Base-by-base conservation (phyloP, 805 yeast genomes). In the Peterozyma xylosa region DNA sequence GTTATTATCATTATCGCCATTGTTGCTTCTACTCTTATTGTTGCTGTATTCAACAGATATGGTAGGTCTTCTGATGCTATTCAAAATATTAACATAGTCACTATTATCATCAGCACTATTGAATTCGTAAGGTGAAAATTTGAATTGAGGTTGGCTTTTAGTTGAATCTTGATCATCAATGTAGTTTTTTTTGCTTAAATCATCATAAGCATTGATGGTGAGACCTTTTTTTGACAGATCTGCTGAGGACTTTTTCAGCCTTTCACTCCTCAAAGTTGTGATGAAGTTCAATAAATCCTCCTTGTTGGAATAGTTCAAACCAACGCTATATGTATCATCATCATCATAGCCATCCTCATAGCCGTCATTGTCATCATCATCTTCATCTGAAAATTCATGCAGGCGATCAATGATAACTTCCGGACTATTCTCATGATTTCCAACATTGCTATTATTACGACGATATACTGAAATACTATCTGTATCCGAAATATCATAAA, bases 401-500 rank as follows among this genome's bases (percentile, higher is more conserved):
- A 16, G 67, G 58, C 10, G 61, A 55, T 16, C 67, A 49, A 21
- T 7, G 27, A 4, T 21, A 5, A 21, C 27, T 21, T 21, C 27
- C 4, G 27, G 27, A 21, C 27, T 21, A 21, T 21, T 7, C 27
- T 21, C 27, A 21, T 21, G 27, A 21, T 21, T 5, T 21, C 27
- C 27, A 5, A 21, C 27, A 21, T 21, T 21, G 27, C 27, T 21
- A 7, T 21, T 21, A 21, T 21, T 21, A 7, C 27, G 27, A 21
- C 27, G 27, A 21, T 21, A 21, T 5, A 21, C 27, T 21, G 27
- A 21, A 21, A 21, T 7, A 21, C 27, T 21, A 7, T 21, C 27
- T 21, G 27, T 7, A 21, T 21, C 27, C 3, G 71, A 64, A 5
- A 73, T 71, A 2, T 71, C 70, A 16, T 37, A 44, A 11, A 37